These are phyloP conservation scores for Nitzschia sp. DNA, from an alignment of 108 stramenopile genomes.

Conservation along the genomic window DNA sequence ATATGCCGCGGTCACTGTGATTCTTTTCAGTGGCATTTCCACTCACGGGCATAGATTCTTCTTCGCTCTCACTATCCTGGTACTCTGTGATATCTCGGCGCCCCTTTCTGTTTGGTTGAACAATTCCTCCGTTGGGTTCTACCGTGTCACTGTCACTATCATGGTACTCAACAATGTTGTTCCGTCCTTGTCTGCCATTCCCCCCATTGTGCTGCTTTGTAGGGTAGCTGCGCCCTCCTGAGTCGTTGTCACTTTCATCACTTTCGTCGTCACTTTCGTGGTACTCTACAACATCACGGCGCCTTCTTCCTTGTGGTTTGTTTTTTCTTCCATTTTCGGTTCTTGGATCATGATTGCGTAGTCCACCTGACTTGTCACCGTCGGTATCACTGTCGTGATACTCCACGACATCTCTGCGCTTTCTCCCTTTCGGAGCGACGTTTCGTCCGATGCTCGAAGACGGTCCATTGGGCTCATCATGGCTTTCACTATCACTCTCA, in stretches of 20 bases:
- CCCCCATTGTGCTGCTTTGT: background rate
- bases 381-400: background rate
- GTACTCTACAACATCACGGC: background rate
- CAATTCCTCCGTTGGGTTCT: background rate
- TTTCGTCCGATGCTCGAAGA: background rate
- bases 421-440: background rate
- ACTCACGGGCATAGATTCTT: background rate
- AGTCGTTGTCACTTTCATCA: background rate
- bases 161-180: background rate
- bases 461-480: no score
- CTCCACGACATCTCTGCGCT: background rate
- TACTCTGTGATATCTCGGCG: slow-evolving; percentile 13
- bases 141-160: background rate
- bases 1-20: no score
- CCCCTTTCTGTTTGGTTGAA: background rate
- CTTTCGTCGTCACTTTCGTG: background rate
- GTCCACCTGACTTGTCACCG: no score
- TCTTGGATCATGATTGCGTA: no score
- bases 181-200: background rate
- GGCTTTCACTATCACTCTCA: background rate
- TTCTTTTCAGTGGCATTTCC: no score
- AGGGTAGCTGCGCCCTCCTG: no score
- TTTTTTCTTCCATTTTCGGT: background rate
- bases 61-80: slow-evolving; percentile 1
- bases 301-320: background rate